Conservation (phyloP, 164 flowering plant genomes). For the Brasenia schreberi region DNA sequence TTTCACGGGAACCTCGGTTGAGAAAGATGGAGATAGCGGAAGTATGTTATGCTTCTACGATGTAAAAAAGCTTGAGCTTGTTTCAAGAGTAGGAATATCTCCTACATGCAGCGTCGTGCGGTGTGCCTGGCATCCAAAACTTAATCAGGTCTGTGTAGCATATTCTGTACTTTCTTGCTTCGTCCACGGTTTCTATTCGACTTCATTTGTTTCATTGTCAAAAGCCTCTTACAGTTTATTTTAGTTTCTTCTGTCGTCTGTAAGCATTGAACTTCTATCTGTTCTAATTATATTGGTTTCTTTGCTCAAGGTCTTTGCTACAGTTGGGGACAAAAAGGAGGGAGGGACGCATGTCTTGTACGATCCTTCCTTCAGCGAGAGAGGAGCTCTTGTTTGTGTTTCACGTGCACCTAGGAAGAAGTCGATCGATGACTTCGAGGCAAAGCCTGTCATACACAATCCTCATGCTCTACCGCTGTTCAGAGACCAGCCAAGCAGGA, state of each 20-base stretch:
- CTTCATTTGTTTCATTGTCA: background rate
- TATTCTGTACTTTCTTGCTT: background rate
- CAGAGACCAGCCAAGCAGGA: conserved; percentile 95
- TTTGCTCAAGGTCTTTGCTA: conserved; percentile 60
- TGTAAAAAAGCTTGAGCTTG: conserved; percentile 68
- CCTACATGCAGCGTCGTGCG: conserved; percentile 86
- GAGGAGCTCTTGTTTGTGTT: conserved; percentile 96
- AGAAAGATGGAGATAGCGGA: conserved; percentile 67
- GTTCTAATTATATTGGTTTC: too few species aligned
- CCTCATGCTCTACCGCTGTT: conserved; percentile 96
- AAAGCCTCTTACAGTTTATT: background rate
- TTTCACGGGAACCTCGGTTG: conserved; percentile 92
- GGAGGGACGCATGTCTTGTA: conserved; percentile 93
- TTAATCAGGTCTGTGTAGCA: conserved; percentile 63
- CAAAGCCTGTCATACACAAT: conserved; percentile 77
- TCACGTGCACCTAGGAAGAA: conserved; percentile 95
- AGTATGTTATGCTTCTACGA: conserved; percentile 83
- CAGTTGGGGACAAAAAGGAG: conserved; percentile 72
- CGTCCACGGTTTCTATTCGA: background rate
- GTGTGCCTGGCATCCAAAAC: conserved; percentile 92
- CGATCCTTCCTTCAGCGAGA: conserved; percentile 83
- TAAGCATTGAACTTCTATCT: background rate
- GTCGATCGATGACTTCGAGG: conserved; percentile 81
- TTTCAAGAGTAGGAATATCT: conserved; percentile 86
- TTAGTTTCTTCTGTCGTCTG: background rate